phyloP scores from a whole-genome alignment of 2,329 filamentous ascomycete genomes.

The Ramichloridium luteum region DNA sequence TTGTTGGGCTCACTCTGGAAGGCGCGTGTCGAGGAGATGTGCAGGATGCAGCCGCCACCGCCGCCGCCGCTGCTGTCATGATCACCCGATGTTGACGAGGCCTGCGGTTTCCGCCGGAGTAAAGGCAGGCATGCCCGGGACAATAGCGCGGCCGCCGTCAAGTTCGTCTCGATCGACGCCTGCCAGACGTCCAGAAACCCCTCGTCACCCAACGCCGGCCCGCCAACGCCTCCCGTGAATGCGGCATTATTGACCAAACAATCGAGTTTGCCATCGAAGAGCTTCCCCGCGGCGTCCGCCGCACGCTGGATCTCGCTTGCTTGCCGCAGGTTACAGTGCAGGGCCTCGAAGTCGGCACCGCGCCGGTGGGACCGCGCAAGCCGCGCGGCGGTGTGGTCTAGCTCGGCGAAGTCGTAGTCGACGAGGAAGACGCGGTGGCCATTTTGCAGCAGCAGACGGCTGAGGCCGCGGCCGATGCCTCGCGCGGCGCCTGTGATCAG shows the following conservation, averaged over 20 bases:
- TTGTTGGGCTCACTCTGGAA: conserved; percentile 38
- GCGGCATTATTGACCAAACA: conserved; percentile 34
- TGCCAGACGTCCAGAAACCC: conserved; percentile 30
- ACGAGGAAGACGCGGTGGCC: conserved; percentile 32
- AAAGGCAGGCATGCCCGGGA: conserved; percentile 20
- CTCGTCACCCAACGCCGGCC: conserved; percentile 16
- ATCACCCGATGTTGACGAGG: background rate
- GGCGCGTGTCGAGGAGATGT: conserved; percentile 40
- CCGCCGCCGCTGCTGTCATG: conserved; percentile 6
- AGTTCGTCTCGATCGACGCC: conserved; percentile 26
- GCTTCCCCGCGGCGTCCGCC: conserved; percentile 18
- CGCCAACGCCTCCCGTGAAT: conserved; percentile 26
- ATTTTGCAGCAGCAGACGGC: conserved; percentile 25
- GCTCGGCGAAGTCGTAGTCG: conserved; percentile 28
- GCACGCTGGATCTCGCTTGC: conserved; percentile 23
- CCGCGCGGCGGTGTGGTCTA: conserved; percentile 24
- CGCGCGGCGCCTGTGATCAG: conserved; percentile 28
- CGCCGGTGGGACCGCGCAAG: conserved; percentile 14
- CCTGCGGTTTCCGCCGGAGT: conserved; percentile 11
- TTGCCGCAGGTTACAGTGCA: conserved; percentile 16
- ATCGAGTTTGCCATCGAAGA: conserved; percentile 29
- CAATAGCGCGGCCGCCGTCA: conserved; percentile 26
- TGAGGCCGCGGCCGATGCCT: conserved; percentile 29
- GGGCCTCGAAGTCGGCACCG: conserved; percentile 13
- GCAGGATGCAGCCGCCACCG: conserved; percentile 26